Conservation (phyloP, 352 stramenopile genomes). For the Phytophthora nicotianae region DNA sequence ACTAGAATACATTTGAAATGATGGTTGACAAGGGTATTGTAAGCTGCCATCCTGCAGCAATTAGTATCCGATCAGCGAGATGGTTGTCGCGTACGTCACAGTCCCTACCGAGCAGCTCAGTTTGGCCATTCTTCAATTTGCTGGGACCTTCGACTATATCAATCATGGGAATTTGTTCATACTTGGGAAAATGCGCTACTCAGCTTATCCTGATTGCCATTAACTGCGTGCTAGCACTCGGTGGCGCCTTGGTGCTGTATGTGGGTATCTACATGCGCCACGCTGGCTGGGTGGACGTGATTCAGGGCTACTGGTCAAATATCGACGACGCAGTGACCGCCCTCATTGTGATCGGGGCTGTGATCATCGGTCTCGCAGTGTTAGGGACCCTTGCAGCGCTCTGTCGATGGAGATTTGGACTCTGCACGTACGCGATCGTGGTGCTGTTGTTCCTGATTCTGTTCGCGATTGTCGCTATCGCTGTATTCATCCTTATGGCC, state of each 20-base stretch:
- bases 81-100: slow-evolving; percentile 7
- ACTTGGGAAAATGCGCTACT: slow-evolving; percentile 26
- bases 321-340: slow-evolving; percentile 49
- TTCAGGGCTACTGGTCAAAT: slow-evolving; percentile 55
- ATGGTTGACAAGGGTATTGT: not conserved
- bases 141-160: not conserved
- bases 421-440: slow-evolving; percentile 63
- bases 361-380: slow-evolving; percentile 63
- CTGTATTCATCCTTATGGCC: slow-evolving; percentile 49
- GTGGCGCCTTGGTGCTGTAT: slow-evolving; percentile 61
- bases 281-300: slow-evolving; percentile 59
- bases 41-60: not conserved
- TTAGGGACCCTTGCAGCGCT: slow-evolving; percentile 60
- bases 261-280: slow-evolving; percentile 46
- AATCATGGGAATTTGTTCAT: slow-evolving; percentile 29
- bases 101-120: not conserved
- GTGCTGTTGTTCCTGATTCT: slow-evolving; percentile 58
- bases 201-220: slow-evolving; percentile 57
- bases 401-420: slow-evolving; percentile 56
- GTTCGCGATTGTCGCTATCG: slow-evolving; percentile 52
- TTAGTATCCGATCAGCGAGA: slow-evolving; percentile 5
- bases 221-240: slow-evolving; percentile 62
- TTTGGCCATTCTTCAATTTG: slow-evolving; percentile 32
- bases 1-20: slow-evolving; percentile 1
- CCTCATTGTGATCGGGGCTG: slow-evolving; percentile 51